Evolutionary conservation across 2,329 filamentous ascomycete genomes (phyloP), one percentile per base, ranked within the genome.

Genomic region (Neodidymelliopsis sp.): DNA sequence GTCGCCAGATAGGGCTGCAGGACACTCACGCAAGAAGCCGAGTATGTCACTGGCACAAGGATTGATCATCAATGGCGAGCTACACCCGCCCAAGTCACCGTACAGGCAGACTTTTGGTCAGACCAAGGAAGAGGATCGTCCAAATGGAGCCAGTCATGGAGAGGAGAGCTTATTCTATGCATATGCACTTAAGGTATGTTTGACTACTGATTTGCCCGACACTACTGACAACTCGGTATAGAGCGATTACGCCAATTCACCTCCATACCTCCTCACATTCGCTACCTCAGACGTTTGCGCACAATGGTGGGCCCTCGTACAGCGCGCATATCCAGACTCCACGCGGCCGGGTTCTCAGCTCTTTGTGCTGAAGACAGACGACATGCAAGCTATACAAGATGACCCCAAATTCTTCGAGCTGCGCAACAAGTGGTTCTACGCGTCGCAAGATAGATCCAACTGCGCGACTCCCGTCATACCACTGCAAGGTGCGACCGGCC

Each of bases 31-130:
- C 24, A 70, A 69, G 57, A 70, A 66, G 48, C 62, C 62, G 9
- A 66, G 61, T 44, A 65, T 72, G 31, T 70, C 66, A 36, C 62
- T 72, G 40, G 69, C 69, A 7, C 62, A 67, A n/a, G 69, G 69
- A 10, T 42, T 72, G 48, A 72, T 71, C 37, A 70, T 72, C 64
- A 63, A 65, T 11, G 54, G 43, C 23, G 68, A 70, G 27, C 57
- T 49, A 38, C 58, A 61, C 11, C 40, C 51, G 7, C 56, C 57
- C 10, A 47, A 52, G 20, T 63, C 60, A 24, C 62, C 65, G 10
- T 49, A 52, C 27, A 51, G 49, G 29, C 45, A 57, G 52, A 30
- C 46, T 31, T 8, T 45, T 37, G n/a, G 40, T 27, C 23, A 50
- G 40, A 34, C 28, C 23, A 50, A 42, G 35, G 53, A 45, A 24